Base-by-base conservation (phyloP, 257 asterid species). In the Ballota nigra region DNA sequence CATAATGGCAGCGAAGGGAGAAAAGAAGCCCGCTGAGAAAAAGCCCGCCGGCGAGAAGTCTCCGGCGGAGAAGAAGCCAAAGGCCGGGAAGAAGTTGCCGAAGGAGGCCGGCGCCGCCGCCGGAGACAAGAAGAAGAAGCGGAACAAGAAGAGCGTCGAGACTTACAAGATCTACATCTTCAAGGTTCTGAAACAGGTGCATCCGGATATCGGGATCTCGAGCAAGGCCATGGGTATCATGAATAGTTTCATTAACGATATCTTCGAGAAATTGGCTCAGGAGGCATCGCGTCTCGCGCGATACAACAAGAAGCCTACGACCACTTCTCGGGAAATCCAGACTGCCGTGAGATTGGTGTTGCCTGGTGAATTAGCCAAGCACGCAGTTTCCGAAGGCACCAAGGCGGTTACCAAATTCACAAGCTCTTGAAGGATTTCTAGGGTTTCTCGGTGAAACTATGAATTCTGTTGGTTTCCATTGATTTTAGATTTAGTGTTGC, bases 131-230 rank as follows among this genome's bases (percentile, higher is more conserved):
- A 88, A 88, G 83, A 88, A 88, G 86, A 88, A 82, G 87, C 71
- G 86, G 2, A 0, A 8, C 24, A 86, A 83, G 79, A 87, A 86
- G 82, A 85, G 88, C 72, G 49, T 31, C 0, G 95, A 86, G 70
- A 88, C 95, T 45, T 88, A 88, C 85, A 88, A 88, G 92, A 88
- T 88, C 89, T 88, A 88, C 82, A 88, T 88, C 78, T 88, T 88
- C 76, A 88, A 88, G 75, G 95, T 88, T 52, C 69, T 86, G 75
- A 86, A 86, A 33, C 86, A 86, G 70, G 89, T 84, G 12, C 89
- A 86, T 18, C 92, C 89, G 0, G 89, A 86, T 38, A 86, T 86
- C 63, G 89, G 89, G 15, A 86, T 86, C 59, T 86, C 92, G 26
- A 86, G 89, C 88, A 86, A 86, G 79, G 89, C 92, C 12, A 86